These are phyloP conservation scores for Backusella circina DNA, from an alignment of 192 early-diverging fungal genomes.

Conservation along the genomic window DNA sequence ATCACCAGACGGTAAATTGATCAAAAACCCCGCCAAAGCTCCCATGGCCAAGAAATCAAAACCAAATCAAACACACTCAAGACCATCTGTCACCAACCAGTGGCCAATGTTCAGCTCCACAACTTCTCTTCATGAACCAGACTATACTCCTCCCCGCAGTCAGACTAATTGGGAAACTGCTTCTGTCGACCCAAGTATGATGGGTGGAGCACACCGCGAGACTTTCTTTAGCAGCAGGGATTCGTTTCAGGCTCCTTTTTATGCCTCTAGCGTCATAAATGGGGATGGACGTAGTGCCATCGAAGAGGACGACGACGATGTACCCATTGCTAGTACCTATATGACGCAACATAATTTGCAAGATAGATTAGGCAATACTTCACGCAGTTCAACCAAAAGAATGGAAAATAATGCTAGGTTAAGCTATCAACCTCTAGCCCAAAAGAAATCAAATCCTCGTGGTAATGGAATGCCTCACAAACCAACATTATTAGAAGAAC, in stretches of 20 bases:
- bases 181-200: neutral
- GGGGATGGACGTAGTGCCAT: neutral
- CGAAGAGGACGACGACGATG: neutral
- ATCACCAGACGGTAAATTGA: neutral
- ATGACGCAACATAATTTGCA: neutral
- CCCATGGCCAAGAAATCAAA: neutral
- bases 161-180: neutral
- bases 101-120: constrained; percentile 1
- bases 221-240: neutral
- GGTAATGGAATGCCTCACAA: neutral
- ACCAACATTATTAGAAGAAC: neutral
- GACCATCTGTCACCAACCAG: neutral
- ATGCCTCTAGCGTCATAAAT: neutral
- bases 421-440: neutral
- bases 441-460: neutral
- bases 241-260: neutral
- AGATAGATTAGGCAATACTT: neutral
- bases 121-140: neutral
- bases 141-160: neutral
- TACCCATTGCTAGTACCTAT: constrained; percentile 2
- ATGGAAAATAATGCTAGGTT: neutral
- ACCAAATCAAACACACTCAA: neutral
- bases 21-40: neutral
- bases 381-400: neutral
- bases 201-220: neutral